phyloP scores from a whole-genome alignment of 495 filamentous ascomycete species.

The Ramalina intermedia region DNA sequence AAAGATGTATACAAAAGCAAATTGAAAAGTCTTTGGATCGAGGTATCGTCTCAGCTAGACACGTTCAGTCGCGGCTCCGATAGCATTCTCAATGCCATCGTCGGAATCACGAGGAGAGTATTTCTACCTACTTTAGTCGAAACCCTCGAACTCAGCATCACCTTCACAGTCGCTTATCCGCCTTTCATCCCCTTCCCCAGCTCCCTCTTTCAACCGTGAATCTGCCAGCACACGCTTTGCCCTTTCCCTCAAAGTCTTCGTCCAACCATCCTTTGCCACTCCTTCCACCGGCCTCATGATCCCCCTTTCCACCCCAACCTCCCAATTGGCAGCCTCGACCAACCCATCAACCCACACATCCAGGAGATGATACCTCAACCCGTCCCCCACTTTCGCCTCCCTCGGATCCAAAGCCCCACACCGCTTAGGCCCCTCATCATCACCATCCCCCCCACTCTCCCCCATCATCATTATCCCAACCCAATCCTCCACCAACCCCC shows the following conservation, averaged over 20 bases:
- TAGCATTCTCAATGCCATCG: neutral
- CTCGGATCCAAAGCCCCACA: constrained; percentile 20
- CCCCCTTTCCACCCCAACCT: constrained; percentile 18
- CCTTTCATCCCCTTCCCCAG: constrained; percentile 14
- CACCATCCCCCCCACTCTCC: constrained; percentile 22
- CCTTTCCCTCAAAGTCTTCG: constrained; percentile 56
- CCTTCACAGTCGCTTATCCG: constrained; percentile 29
- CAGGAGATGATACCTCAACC: constrained; percentile 71
- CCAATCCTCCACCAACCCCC: constrained; percentile 18
- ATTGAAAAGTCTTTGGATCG: too few species aligned
- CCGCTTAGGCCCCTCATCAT: constrained; percentile 21
- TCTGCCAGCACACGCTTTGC: constrained; percentile 62
- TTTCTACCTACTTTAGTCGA: constrained; percentile 35
- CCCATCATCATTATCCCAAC: constrained; percentile 21
- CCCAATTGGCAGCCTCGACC: constrained; percentile 39
- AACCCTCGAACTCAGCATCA: constrained; percentile 56
- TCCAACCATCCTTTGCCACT: constrained; percentile 40
- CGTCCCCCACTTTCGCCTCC: constrained; percentile 51
- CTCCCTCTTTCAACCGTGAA: constrained; percentile 46
- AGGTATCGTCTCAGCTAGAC: too few species aligned
- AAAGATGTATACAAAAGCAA: too few species aligned
- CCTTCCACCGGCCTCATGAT: constrained; percentile 46
- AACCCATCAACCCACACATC: constrained; percentile 87
- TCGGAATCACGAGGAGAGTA: neutral
- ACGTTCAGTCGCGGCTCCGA: neutral